These are phyloP conservation scores for Suhomyces chickasaworum DNA, from an alignment of 1,139 yeast species.

Conservation along the genomic window DNA sequence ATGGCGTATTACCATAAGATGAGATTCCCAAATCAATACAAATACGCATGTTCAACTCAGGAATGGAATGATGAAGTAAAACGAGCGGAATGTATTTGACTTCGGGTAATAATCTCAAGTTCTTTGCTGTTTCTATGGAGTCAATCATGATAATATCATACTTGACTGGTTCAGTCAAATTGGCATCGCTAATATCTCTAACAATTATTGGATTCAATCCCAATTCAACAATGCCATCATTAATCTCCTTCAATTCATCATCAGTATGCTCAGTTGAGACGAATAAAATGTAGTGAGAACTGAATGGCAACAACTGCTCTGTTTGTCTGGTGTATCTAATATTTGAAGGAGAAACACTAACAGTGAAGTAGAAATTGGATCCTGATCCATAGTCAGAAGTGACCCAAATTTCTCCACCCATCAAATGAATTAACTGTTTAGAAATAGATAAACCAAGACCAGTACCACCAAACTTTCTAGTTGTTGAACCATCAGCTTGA, in stretches of 20 bases:
- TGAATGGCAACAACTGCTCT: constrained; percentile 73
- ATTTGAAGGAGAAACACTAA: constrained; percentile 73
- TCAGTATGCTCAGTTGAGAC: constrained; percentile 66
- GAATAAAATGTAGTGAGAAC: constrained; percentile 67
- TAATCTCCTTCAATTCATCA: constrained; percentile 49
- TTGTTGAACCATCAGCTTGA: constrained; percentile 91
- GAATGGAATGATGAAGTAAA: constrained; percentile 72
- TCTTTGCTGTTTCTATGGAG: constrained; percentile 72
- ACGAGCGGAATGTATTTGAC: constrained; percentile 83
- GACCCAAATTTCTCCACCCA: constrained; percentile 94
- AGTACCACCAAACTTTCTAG: constrained; percentile 90
- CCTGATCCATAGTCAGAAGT: constrained; percentile 81
- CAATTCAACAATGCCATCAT: constrained; percentile 41
- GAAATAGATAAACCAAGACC: constrained; percentile 80
- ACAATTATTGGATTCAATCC: constrained; percentile 55
- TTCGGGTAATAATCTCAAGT: constrained; percentile 65
- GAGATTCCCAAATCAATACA: constrained; percentile 87
- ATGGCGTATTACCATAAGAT: constrained; percentile 86
- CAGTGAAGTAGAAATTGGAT: constrained; percentile 77
- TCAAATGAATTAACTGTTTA: constrained; percentile 78
- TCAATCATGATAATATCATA: constrained; percentile 84
- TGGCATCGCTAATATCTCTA: constrained; percentile 51
- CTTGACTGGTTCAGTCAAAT: constrained; percentile 56
- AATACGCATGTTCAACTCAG: constrained; percentile 75
- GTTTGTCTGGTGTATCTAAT: constrained; percentile 64